Percentiles rank a stretch among this genome's conserved stretches.
Conservation (phyloP, 108 stramenopile species). For the Epithemia pelagica region DNA sequence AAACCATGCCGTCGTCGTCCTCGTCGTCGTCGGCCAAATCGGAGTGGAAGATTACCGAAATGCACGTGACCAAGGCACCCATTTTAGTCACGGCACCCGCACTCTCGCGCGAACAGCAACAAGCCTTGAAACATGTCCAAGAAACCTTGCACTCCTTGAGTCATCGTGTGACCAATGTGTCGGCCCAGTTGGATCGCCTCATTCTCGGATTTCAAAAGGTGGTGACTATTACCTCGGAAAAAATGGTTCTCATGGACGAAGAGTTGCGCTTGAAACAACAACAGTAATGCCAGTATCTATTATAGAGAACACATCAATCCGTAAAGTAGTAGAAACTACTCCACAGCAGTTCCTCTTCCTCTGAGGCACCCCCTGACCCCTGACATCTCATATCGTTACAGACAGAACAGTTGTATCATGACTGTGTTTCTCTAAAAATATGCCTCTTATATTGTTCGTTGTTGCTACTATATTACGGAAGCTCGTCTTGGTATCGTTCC, state of each 20-base stretch:
- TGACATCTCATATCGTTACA: too few species aligned
- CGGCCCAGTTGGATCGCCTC: constrained; percentile 30
- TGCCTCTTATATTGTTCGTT: too few species aligned
- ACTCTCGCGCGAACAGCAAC: constrained; percentile 28
- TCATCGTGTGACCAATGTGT: constrained; percentile 11
- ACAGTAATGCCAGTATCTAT: neutral
- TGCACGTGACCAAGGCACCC: constrained; percentile 53
- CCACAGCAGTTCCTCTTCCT: too few species aligned
- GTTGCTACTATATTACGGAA: too few species aligned
- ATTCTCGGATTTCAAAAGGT: constrained; percentile 42
- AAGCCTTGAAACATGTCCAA: constrained; percentile 41
- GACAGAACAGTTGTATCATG: too few species aligned
- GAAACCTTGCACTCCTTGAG: constrained; percentile 28
- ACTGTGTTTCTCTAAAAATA: too few species aligned
- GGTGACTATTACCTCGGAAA: constrained; percentile 52
- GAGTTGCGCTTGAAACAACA: constrained; percentile 16
- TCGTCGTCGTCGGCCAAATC: neutral
- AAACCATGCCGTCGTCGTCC: constrained; percentile 1
- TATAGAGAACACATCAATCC: too few species aligned
- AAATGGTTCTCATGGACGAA: constrained; percentile 66
- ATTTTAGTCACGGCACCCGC: constrained; percentile 37
- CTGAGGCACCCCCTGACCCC: too few species aligned
- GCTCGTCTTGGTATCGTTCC: constrained; percentile 61
- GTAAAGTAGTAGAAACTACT: too few species aligned
- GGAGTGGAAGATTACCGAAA: constrained; percentile 7